These are phyloP conservation scores for Chytriomyces confervae DNA, from an alignment of 192 early-diverging fungal genomes.

Conservation along the genomic window DNA sequence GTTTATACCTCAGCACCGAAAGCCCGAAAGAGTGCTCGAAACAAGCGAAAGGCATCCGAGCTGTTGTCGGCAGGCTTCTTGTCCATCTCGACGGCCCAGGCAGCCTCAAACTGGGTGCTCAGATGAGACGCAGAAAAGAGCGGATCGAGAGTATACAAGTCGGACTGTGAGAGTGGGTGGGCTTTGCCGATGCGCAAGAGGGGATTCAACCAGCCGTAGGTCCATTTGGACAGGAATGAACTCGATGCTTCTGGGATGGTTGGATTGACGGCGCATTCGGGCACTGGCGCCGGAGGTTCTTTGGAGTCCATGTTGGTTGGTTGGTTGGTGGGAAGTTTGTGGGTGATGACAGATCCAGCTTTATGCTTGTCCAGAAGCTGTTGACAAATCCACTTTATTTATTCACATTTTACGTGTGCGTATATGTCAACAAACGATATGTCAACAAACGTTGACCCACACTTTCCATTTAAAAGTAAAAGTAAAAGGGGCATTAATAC, in stretches of 20 bases:
- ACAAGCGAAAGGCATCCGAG: neutral
- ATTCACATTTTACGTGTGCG: too few relatives aligned
- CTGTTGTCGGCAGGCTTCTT: neutral
- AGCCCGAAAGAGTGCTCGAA: neutral
- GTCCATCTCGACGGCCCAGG: neutral
- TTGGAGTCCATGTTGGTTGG: too few relatives aligned
- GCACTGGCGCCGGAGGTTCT: too few relatives aligned
- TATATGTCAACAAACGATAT: too few relatives aligned
- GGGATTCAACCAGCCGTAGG: constrained; percentile 36
- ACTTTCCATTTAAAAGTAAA: too few relatives aligned
- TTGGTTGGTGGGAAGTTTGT: too few relatives aligned
- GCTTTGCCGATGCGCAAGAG: constrained; percentile 27
- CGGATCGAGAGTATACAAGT: constrained; percentile 25
- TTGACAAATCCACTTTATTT: too few relatives aligned
- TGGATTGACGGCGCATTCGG: neutral
- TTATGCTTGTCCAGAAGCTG: too few relatives aligned
- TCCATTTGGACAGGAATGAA: constrained; percentile 5
- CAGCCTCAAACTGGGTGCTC: neutral
- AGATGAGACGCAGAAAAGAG: neutral
- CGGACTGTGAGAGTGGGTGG: constrained; percentile 14
- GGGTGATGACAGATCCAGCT: too few relatives aligned
- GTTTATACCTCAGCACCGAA: neutral
- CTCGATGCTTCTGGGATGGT: neutral
- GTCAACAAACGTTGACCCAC: too few relatives aligned
- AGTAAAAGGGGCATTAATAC: too few relatives aligned